Evolutionary conservation across 2,329 filamentous ascomycete genomes (phyloP), one percentile per base, ranked within the genome.

Genomic region (Colletotrichum tanaceti): DNA sequence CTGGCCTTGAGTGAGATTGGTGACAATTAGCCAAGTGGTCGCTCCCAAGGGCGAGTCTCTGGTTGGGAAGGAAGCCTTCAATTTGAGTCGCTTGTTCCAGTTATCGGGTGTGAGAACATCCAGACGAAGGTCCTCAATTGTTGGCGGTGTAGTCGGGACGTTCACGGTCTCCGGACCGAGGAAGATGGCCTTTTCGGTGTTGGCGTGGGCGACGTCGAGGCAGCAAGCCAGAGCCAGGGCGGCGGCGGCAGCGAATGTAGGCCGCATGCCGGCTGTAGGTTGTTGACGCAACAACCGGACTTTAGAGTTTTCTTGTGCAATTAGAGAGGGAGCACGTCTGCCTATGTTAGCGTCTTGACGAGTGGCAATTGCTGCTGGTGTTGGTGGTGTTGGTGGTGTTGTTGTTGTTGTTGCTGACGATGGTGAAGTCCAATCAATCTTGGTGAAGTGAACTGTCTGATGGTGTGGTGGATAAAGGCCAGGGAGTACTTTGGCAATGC

Each of bases 101-200:
- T 79, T 78, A 32, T 79, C 76, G 4, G 89, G 90, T 4, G 89
- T 89, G 58, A 97, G 84, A n/a, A 84, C 80, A 71, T 87, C 83
- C 63, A 97, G 84, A 55, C 86, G 84, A 44, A 94, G 83, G 74
- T 87, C 83, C 68, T 87, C 83, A 58, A 93, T 79, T 32, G 81
- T 85, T 66, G 86, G 87, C 73, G 83, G 84, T 58, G 82, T 77
- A 62, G 85, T 79, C 43, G 90, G 87, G 53, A 92, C 79, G 63
- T 83, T 78, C 74, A 88, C 78, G 39, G 84, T 79, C 39, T 81
- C 76, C 13, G 94, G 94, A 24, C 88, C 93, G 43, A 91, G 83
- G 82, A 99, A 98, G 75, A 98, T 93, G 73, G 88, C 85, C 81
- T 99, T 99, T 78, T 98, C 96, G 63, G 92, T 91, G 78, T 99